Evolutionary conservation across 2,329 filamentous ascomycete genomes (phyloP).

Genomic region (Xylaria sp.): DNA sequence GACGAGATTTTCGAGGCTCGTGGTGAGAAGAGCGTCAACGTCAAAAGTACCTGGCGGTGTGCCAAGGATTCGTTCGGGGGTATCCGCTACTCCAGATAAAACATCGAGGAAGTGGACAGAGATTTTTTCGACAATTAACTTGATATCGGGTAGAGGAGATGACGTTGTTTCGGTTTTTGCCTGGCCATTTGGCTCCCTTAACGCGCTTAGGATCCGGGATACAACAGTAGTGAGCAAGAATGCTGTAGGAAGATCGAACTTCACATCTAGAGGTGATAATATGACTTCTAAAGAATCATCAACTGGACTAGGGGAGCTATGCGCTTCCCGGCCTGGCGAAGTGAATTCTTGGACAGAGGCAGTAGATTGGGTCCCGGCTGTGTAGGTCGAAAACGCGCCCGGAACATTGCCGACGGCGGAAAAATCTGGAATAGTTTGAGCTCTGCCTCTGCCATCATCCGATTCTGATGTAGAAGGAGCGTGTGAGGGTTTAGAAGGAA

Average conservation of each 20-base stretch:
- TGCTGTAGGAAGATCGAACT: slow-evolving; percentile 62
- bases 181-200: slow-evolving; percentile 42
- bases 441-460: neutral
- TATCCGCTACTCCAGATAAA: slow-evolving; percentile 58
- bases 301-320: slow-evolving; percentile 7
- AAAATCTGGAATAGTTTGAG: slow-evolving; percentile 25
- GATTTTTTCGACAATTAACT: slow-evolving; percentile 54
- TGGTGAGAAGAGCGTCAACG: slow-evolving; percentile 59
- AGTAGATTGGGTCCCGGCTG: slow-evolving; percentile 33
- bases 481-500: slow-evolving; percentile 57
- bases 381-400: slow-evolving; percentile 64
- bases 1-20: slow-evolving; percentile 53
- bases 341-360: slow-evolving; percentile 27
- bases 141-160: slow-evolving; percentile 47
- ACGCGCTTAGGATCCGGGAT: slow-evolving; percentile 53
- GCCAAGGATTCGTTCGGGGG: slow-evolving; percentile 52
- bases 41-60: slow-evolving; percentile 48
- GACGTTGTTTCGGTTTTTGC: slow-evolving; percentile 20
- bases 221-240: slow-evolving; percentile 60
- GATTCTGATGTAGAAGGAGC: slow-evolving; percentile 41
- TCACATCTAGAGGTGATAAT: slow-evolving; percentile 57
- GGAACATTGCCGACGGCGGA: slow-evolving; percentile 59
- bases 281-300: slow-evolving; percentile 54
- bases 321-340: slow-evolving; percentile 16
- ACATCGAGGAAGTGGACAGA: slow-evolving; percentile 62